phyloP scores from a whole-genome alignment of 1,284 basidiomycete species.

The Naganishia sp. region DNA sequence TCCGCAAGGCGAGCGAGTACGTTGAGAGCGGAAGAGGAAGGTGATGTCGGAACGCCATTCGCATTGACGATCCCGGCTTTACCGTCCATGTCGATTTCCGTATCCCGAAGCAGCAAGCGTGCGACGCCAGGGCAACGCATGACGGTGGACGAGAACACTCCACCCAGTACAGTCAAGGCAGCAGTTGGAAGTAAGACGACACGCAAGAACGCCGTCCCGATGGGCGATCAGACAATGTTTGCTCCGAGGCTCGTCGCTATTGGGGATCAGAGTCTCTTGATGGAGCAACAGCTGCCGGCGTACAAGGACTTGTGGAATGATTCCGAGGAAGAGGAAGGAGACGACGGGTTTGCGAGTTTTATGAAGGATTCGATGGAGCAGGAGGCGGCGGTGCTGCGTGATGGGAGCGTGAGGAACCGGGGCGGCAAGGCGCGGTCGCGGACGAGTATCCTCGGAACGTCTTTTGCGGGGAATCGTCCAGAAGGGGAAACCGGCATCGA shows the following conservation, averaged over 20 bases:
- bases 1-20: neutral
- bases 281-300: constrained; percentile 18
- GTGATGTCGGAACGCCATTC: constrained; percentile 10
- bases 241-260: constrained; percentile 4
- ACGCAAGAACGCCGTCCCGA: neutral
- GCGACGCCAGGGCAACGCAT: neutral
- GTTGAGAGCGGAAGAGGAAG: neutral
- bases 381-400: neutral
- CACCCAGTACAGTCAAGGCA: neutral
- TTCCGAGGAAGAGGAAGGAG: constrained; percentile 13
- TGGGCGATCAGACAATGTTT: constrained; percentile 21
- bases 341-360: constrained; percentile 19
- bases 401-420: constrained; percentile 9
- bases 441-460: constrained; percentile 19
- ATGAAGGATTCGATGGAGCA: constrained; percentile 16
- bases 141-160: constrained; percentile 14
- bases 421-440: neutral
- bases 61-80: constrained; percentile 23
- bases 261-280: constrained; percentile 13
- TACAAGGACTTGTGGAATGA: constrained; percentile 25
- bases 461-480: neutral
- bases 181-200: neutral
- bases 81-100: constrained; percentile 7
- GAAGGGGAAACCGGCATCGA: neutral
- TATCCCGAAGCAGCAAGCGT: constrained; percentile 4